Conservation (phyloP, 345 rosid genomes). For the Punica granatum region DNA sequence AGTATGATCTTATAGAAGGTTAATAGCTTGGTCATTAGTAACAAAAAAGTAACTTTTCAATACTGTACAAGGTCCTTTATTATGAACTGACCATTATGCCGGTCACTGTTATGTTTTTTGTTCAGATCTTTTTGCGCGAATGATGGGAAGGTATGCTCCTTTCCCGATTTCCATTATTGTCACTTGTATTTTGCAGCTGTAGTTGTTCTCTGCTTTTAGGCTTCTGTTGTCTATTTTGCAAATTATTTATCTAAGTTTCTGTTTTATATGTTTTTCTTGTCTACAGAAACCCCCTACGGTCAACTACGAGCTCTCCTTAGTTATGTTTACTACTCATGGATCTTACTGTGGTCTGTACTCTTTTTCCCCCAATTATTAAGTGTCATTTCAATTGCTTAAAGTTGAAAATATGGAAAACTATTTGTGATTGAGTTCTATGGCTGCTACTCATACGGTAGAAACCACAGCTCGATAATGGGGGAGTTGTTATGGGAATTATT, state of each 20-base stretch:
- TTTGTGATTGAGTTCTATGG: neutral
- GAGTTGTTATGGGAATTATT: neutral
- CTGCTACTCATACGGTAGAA: neutral
- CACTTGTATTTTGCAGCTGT: neutral
- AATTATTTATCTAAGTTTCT: neutral
- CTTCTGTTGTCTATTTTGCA: neutral
- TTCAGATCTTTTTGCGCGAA: slow-evolving; percentile 64
- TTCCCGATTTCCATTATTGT: neutral
- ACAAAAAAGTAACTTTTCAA: no score
- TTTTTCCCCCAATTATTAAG: neutral
- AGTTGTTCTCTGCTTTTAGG: neutral
- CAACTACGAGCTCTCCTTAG: slow-evolving; percentile 60
- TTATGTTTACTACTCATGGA: slow-evolving; percentile 80
- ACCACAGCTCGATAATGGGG: neutral
- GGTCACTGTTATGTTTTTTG: slow-evolving; percentile 1
- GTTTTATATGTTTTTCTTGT: slow-evolving; percentile 6
- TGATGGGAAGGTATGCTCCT: slow-evolving; percentile 65
- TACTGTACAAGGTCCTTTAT: neutral
- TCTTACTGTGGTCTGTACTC: slow-evolving; percentile 47
- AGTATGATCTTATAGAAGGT: no score
- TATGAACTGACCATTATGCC: neutral
- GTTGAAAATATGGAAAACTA: neutral
- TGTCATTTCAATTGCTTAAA: neutral
- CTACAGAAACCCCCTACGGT: slow-evolving; percentile 56
- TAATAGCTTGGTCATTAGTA: neutral